Evolutionary conservation across 371 early-diverging fungal species (phyloP).

Genomic region (Nematocida minor): DNA sequence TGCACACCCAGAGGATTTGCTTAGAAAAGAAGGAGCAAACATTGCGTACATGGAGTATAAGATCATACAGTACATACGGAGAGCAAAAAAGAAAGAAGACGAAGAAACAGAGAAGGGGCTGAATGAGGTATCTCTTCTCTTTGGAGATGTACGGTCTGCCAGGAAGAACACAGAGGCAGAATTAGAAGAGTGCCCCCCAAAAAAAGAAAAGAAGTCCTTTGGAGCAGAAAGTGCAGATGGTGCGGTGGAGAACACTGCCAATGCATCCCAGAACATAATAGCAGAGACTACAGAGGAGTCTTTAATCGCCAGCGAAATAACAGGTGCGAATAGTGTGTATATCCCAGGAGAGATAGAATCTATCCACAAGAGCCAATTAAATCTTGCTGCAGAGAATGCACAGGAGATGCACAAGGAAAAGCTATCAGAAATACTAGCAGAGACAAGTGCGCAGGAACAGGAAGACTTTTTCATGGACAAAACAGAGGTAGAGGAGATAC

Average conservation of each 20-base stretch:
- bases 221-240: not conserved
- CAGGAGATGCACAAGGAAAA: not conserved
- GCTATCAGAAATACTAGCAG: not conserved
- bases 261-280: not conserved
- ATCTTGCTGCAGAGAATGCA: not conserved
- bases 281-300: not conserved
- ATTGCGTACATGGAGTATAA: slow-evolving; percentile 11
- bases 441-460: not conserved
- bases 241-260: not conserved
- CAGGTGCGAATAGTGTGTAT: too few species aligned
- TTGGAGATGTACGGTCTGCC: not conserved
- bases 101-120: slow-evolving; percentile 50
- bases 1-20: not conserved
- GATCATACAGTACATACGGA: not conserved
- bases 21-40: not conserved
- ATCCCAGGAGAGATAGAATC: not conserved
- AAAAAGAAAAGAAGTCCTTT: not conserved
- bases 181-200: not conserved
- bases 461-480: not conserved
- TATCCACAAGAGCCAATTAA: not conserved
- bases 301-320: not conserved
- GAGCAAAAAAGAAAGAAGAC: not conserved
- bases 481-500: too few species aligned
- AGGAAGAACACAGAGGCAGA: not conserved
- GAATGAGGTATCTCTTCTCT: slow-evolving; percentile 48